These are phyloP conservation scores for Lablab purpureus DNA, from an alignment of 306 rosid species.

Conservation along the genomic window DNA sequence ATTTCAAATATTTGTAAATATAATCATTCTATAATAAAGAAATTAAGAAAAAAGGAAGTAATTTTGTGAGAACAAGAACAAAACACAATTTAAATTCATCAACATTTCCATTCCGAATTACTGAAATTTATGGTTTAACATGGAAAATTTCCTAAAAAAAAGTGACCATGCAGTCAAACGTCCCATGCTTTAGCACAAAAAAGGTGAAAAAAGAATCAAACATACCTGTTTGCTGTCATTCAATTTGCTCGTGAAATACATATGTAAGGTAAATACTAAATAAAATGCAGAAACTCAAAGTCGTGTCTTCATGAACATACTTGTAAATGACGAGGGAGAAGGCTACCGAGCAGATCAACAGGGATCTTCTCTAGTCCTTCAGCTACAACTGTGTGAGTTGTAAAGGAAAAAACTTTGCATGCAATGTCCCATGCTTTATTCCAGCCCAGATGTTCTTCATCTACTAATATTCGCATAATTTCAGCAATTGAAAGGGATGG, in stretches of 20 bases:
- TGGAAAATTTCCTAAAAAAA: slow-evolving; percentile 29
- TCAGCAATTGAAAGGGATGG: slow-evolving; percentile 78
- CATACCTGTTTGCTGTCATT: background rate
- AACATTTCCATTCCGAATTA: slow-evolving; percentile 21
- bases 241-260: slow-evolving; percentile 13
- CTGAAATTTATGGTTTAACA: slow-evolving; percentile 13
- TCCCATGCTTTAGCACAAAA: slow-evolving; percentile 20
- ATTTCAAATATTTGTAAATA: slow-evolving; percentile 37
- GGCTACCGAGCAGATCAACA: slow-evolving; percentile 70
- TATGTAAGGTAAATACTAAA: slow-evolving; percentile 21
- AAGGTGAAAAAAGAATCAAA: slow-evolving; percentile 36
- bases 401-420: slow-evolving; percentile 68
- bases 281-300: slow-evolving; percentile 29
- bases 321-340: slow-evolving; percentile 83
- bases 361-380: slow-evolving; percentile 78
- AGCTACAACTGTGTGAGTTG: slow-evolving; percentile 72
- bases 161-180: slow-evolving; percentile 37
- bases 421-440: slow-evolving; percentile 67
- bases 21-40: slow-evolving; percentile 20
- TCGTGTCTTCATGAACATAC: slow-evolving; percentile 45
- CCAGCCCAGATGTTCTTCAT: slow-evolving; percentile 76
- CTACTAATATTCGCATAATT: slow-evolving; percentile 74
- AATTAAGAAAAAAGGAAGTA: slow-evolving; percentile 10
- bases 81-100: slow-evolving; percentile 24
- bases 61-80: slow-evolving; percentile 18